Evolutionary conservation across 2,329 filamentous ascomycete genomes (phyloP), one percentile per base, ranked within the genome.

Genomic region (Canariomyces notabilis): DNA sequence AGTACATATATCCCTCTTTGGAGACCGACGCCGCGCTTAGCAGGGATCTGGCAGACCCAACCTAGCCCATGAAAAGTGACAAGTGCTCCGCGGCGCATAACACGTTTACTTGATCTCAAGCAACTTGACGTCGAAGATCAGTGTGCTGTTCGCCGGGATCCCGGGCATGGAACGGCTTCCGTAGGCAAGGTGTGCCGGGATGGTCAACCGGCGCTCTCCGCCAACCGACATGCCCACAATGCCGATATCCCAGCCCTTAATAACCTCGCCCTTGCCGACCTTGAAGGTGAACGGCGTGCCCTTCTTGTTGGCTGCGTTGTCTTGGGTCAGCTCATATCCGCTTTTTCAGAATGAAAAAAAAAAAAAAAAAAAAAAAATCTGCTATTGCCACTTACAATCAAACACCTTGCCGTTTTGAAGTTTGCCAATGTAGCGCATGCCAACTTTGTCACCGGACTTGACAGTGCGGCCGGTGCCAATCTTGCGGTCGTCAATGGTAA

Each of bases 361-460:
- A n/a, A n/a, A n/a, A n/a, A n/a, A n/a, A n/a, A n/a, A n/a, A n/a
- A n/a, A n/a, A n/a, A n/a, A n/a, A n/a, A 3, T 26, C n/a, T 29
- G 15, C 14, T 7, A 5, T 23, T 19, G 18, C 7, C 1, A 79
- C 84, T 76, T 72, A 89, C 86, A 79, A 71, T 97, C 91, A 63
- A 98, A 98, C 58, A 95, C 83, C 74, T 96, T 94, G 70, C 89
- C 89, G 69, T 95, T 86, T 64, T 84, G 80, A 53, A 93, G 85
- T 79, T 98, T 98, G 69, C 93, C 93, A 61, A 98, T 97, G 75
- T 98, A 98, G 64, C 93, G 83, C 81, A 98, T 93, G 62, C 89
- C 83, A 52, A 98, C 84, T 57, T 80, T 85, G 74, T 94, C 87
- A 55, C 93, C 91, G 62, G 82, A 85, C 85, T 97, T 97, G 54